Base-by-base conservation (phyloP, 306 rosid genomes). In the Urtica urens region DNA sequence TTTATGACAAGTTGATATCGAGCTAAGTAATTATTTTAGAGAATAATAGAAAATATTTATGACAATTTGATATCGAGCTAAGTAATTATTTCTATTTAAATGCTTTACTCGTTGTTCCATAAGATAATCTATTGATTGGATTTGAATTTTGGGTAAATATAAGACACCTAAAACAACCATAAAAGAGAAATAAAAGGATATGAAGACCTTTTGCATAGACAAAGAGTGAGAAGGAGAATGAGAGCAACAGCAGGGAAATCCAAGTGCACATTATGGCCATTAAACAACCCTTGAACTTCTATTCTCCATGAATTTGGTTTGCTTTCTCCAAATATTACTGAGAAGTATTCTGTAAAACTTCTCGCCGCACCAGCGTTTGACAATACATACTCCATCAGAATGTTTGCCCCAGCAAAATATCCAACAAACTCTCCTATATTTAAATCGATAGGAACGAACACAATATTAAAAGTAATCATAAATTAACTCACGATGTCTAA, bases 331-430 rank as follows among this genome's bases (percentile, higher is more conserved):
- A 78, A 78, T 26, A 93, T 65, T 58, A 67, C 41, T 41, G 75
- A 61, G 25, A 81, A 33, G 63, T 88, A 84, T 46, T 81, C 90
- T 1, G 97, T 88, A 31, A 88, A 88, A 59, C 66, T 81, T 48
- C 97, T 77, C n/a, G 95, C 95, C 3, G 79, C 90, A 1, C 82
- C 95, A 16, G 97, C 97, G 60, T 88, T 88, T 52, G 97, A 88
- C 58, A 88, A 57, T 17, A 88, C 97, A 73, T 88, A 88, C 70
- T 78, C 97, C 97, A 88, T 63, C 7, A 88, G 59, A 57, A 88
- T 78, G 59, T 81, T 88, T 53, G 97, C 93, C 62, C 97, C 97
- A 42, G 86, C 95, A 78, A 88, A 88, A 67, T 81, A 88, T 16
- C 95, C 95, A 59, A 68, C 69, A 68, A 81, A 88, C 50, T 88